phyloP scores from a whole-genome alignment of 768 basidiomycete genomes.

The Boletales sp. region DNA sequence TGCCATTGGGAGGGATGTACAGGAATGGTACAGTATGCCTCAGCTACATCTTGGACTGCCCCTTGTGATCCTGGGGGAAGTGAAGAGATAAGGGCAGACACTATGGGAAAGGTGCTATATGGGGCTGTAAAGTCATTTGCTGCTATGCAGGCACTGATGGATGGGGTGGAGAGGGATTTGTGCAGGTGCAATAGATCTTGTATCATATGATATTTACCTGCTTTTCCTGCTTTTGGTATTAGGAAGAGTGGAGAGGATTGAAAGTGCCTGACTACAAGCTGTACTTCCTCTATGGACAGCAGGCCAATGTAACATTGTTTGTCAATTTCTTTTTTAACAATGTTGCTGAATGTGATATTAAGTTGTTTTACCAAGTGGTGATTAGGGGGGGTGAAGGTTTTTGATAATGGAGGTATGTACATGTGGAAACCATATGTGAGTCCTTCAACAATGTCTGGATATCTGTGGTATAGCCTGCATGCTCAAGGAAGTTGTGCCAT shows the following conservation, averaged over 20 bases:
- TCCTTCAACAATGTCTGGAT: background rate
- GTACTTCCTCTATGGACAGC: slow-evolving; percentile 11
- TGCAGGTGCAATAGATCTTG: slow-evolving; percentile 30
- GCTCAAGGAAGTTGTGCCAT: background rate
- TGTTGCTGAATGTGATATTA: background rate
- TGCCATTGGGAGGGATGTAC: slow-evolving; percentile 35
- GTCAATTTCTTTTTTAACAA: background rate
- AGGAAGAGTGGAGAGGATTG: slow-evolving; percentile 27
- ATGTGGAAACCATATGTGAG: background rate
- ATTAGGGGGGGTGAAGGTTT: background rate
- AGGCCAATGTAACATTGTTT: background rate
- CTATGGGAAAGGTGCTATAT: slow-evolving; percentile 1
- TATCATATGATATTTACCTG: slow-evolving; percentile 18
- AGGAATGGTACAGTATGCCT: slow-evolving; percentile 24
- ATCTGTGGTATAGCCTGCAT: background rate
- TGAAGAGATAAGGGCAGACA: background rate
- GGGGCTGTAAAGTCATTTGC: background rate
- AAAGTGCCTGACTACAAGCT: slow-evolving; percentile 22
- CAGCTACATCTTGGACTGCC: background rate
- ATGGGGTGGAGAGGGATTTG: slow-evolving; percentile 6
- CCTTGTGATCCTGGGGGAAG: background rate
- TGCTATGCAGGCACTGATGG: slow-evolving; percentile 34
- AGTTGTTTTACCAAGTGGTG: background rate
- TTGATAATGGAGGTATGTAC: background rate
- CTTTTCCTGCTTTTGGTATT: slow-evolving; percentile 29